Conservation (phyloP, 2,329 filamentous ascomycete species). For the Colletotrichum sp. region DNA sequence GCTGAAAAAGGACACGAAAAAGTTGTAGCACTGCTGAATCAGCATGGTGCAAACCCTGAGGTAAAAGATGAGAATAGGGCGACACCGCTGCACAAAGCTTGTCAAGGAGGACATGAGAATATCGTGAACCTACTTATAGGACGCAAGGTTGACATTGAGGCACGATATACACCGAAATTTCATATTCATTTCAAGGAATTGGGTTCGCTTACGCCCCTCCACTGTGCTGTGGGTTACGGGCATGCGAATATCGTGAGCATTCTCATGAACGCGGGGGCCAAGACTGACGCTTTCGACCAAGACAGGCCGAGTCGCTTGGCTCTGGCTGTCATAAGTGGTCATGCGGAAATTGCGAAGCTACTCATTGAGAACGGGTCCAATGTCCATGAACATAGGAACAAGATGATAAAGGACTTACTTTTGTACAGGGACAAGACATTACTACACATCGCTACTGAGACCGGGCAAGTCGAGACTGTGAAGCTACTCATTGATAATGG, state of each 20-base stretch:
- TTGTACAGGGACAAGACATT: rapidly evolving
- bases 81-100: not conserved
- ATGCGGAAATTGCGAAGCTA: rapidly evolving
- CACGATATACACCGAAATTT: too few species aligned
- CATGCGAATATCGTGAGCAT: not conserved
- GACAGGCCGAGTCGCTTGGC: not conserved
- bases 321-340: not conserved
- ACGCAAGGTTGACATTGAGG: rapidly evolving
- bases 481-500: not conserved
- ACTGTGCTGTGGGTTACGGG: rapidly evolving
- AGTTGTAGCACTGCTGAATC: not conserved
- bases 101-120: rapidly evolving
- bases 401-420: too few species aligned
- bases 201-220: rapidly evolving
- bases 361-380: not conserved
- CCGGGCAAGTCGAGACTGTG: rapidly evolving
- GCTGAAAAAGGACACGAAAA: not conserved
- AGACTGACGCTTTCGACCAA: not conserved
- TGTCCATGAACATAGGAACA: not conserved
- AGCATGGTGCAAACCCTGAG: not conserved
- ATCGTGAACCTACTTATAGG: not conserved
- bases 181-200: too few species aligned
- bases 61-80: rapidly evolving
- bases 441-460: rapidly evolving
- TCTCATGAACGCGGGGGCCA: rapidly evolving